phyloP scores from a whole-genome alignment of 2,329 filamentous ascomycete species.

The Stenocarpella maydis region DNA sequence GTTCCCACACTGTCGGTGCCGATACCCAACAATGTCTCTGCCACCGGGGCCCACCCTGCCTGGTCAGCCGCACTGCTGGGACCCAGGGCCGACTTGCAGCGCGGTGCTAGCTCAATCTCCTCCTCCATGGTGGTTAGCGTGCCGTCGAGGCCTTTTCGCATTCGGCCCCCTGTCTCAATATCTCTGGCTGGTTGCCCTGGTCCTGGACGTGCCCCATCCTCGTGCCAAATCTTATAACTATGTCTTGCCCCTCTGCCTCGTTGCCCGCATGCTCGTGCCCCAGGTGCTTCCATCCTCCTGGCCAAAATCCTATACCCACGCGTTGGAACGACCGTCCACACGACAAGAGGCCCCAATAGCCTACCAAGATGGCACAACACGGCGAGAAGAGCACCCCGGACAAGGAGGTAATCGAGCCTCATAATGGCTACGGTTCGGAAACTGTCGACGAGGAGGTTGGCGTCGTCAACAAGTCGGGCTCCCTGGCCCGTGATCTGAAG shows the following conservation, averaged over 20 bases:
- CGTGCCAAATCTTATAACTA: constrained; percentile 22
- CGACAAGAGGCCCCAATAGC: constrained; percentile 9
- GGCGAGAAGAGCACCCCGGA: constrained; percentile 38
- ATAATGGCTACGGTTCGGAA: constrained; percentile 35
- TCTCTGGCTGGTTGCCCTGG: background rate
- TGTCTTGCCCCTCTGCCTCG: constrained; percentile 1
- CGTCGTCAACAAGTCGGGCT: constrained; percentile 44
- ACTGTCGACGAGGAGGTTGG: constrained; percentile 48
- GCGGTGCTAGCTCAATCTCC: constrained; percentile 12
- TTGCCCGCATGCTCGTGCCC: background rate
- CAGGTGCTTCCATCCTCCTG: background rate
- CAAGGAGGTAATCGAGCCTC: constrained; percentile 37
- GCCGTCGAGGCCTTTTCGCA: constrained; percentile 27
- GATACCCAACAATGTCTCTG: constrained; percentile 10
- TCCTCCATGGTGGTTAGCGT: constrained; percentile 19
- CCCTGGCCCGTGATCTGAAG: constrained; percentile 48
- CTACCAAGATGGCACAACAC: constrained; percentile 40
- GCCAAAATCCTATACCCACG: background rate
- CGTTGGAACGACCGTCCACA: background rate
- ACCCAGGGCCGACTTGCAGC: constrained; percentile 10
- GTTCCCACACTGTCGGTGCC: constrained; percentile 12
- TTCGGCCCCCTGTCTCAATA: constrained; percentile 25
- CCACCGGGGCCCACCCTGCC: constrained; percentile 8
- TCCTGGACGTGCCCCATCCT: constrained; percentile 6
- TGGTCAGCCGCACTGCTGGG: constrained; percentile 15